Evolutionary conservation across 1,284 basidiomycete genomes (phyloP), one percentile per base, ranked within the genome.

Genomic region (Melampsora larici-populina): DNA sequence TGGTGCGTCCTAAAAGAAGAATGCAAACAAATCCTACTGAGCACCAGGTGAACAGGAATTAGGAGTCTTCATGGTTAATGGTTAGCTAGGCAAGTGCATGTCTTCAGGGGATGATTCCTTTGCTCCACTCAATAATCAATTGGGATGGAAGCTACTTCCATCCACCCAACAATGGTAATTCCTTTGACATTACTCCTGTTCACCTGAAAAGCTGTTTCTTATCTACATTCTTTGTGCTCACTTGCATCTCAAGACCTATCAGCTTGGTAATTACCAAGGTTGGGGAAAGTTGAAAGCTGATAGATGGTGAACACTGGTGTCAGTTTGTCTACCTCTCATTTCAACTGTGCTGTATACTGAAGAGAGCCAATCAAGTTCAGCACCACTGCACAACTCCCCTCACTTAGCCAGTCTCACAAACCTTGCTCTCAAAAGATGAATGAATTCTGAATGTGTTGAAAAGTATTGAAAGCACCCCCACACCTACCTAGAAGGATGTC

Each of bases 231-330:
- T 26, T 58, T n/a, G 51, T 65, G 24, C 71, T 62, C 15, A 73
- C 36, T 26, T 64, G 60, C 46, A 26, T 80, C 24, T 76, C 70
- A 11, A 18, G 24, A 3, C 60, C 64, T 0, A 63, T 74, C n/a
- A 21, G 1, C 64, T 80, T 15, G 80, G 73, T 1, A 67, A n/a
- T n/a, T n/a, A 66, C 9, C 46, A 40, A 17, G 33, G 33, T 2
- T 63, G 66, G 36, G 80, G 79, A 8, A 66, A 71, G 24, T 70
- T 80, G 9, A 79, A 74, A 60, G 79, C 80, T 0, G 71, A 80
- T 24, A 78, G 80, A 46, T 79, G 80, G 74, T 51, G 73, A 29
- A 67, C 40, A 43, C 40, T 43, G 6, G 40, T 43, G 13, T 69
- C 51, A n/a, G 62, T 76, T 17, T 55, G 69, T 26, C 55, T 76